Percentiles rank a stretch among this genome's conserved stretches.
phyloP scores from a whole-genome alignment of 495 filamentous ascomycete species.

The Pseudomonodictys pantanalensis region DNA sequence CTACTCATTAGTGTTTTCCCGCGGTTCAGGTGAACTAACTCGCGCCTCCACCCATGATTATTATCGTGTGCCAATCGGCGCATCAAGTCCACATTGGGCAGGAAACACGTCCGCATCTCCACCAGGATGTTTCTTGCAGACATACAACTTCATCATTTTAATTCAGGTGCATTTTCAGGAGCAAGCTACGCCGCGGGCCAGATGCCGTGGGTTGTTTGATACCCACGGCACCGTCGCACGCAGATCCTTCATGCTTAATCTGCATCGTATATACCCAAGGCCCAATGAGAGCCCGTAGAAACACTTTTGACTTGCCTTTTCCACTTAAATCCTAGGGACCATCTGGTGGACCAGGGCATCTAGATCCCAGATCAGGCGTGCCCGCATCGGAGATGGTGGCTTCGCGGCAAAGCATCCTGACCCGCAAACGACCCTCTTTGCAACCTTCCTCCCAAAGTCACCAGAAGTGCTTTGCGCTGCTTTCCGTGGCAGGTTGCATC shows the following conservation, averaged over 20 bases:
- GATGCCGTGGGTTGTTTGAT: slow-evolving; percentile 1
- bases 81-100: background rate
- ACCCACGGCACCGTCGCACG: background rate
- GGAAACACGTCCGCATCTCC: background rate
- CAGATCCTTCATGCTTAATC: slow-evolving; percentile 8
- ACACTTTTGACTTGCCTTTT: background rate
- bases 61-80: slow-evolving; percentile 3
- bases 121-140: no score
- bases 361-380: background rate
- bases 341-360: background rate
- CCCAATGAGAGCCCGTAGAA: background rate
- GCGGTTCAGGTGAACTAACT: no score
- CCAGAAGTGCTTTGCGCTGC: slow-evolving; percentile 27
- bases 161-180: slow-evolving; percentile 14
- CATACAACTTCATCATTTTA: background rate
- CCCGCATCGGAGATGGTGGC: slow-evolving; percentile 1
- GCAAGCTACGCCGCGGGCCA: background rate
- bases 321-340: background rate
- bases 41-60: background rate
- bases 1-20: background rate
- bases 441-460: background rate
- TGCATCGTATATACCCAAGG: background rate
- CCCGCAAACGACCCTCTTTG: background rate
- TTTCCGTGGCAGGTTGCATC: slow-evolving; percentile 22
- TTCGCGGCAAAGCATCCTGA: background rate